phyloP scores from a whole-genome alignment of 2,329 filamentous ascomycete species.

The Aaosphaeria arxii region DNA sequence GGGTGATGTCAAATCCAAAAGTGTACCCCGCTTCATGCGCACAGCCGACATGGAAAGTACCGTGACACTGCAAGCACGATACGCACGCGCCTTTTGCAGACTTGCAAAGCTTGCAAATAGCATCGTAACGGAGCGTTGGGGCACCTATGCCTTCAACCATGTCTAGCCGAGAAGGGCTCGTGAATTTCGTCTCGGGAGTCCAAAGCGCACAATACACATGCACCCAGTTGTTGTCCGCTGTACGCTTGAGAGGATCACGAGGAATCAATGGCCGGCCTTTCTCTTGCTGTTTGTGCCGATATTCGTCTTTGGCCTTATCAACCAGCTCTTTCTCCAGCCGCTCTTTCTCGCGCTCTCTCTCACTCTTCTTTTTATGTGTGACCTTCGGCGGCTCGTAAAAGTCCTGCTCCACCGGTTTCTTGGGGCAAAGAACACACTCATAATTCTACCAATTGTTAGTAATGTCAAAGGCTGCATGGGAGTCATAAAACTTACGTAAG shows the following conservation, averaged over 20 bases:
- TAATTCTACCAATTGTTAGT: constrained; percentile 61
- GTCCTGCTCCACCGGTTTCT: constrained; percentile 77
- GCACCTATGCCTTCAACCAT: constrained; percentile 78
- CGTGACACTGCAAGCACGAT: constrained; percentile 71
- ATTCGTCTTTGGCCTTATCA: constrained; percentile 74
- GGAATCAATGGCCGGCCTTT: constrained; percentile 79
- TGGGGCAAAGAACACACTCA: constrained; percentile 87
- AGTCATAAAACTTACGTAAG: constrained; percentile 62
- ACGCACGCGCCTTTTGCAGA: constrained; percentile 74
- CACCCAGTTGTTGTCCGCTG: constrained; percentile 96
- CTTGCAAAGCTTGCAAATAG: constrained; percentile 82
- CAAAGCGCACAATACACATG: constrained; percentile 92
- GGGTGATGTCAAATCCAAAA: constrained; percentile 85
- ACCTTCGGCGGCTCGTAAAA: constrained; percentile 79
- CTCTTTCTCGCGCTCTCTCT: constrained; percentile 88
- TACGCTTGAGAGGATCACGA: constrained; percentile 87
- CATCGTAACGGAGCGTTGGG: constrained; percentile 76
- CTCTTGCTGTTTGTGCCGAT: constrained; percentile 78
- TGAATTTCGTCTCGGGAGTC: constrained; percentile 91
- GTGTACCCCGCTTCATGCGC: constrained; percentile 78
- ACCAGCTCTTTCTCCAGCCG: constrained; percentile 80
- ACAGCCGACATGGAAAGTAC: constrained; percentile 80
- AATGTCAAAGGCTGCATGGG: not conserved
- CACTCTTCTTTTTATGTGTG: constrained; percentile 83
- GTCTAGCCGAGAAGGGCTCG: constrained; percentile 75